Evolutionary conservation across 2,329 filamentous ascomycete genomes (phyloP), one percentile per base, ranked within the genome.

Genomic region (Colletotrichum gigasporum): DNA sequence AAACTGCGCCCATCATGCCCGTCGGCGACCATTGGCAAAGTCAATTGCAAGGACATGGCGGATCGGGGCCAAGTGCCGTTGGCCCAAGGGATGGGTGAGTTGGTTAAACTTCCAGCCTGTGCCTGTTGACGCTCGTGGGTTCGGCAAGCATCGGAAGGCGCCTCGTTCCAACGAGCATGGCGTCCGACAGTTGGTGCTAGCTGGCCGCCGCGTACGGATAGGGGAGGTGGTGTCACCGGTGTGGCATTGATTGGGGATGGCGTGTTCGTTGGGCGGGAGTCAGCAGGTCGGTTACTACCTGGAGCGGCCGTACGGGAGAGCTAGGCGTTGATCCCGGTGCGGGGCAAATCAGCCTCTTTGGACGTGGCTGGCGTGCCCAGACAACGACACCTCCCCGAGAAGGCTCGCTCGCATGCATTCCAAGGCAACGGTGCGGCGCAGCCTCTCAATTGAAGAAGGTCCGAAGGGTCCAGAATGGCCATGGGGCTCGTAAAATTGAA

Each of bases 351-450:
- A 55, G 62, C 56, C 62, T 54, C 60, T 63, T 39, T 18, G 16
- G 61, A 53, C 41, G 26, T 60, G 48, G 56, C 41, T 61, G 61
- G 41, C 48, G 56, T 64, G 42, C 56, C 62, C 28, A 64, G 56
- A 61, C 62, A 37, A 64, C 56, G 41, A 61, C 62, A 64, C 56
- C 42, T 55, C 48, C 42, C 42, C 26, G 35, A 61, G 55, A 61
- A 64, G 56, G 61, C 61, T 61, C 56, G 26, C 20, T 28, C 32
- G n/a, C 5, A 20, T 5, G 47, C 18, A 6, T 30, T 14, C 41
- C 56, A 50, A 50, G 48, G 59, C 48, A 5, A 2, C 30, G 34
- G 8, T 22, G 56, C 41, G 34, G 32, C 34, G 22, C 28, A 48
- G 48, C 20, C 28, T 48, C 18, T 61, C 48, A 1, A 20, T 39